A percentile compares a stretch with the other conserved stretches of the same genome.
These are phyloP conservation scores for Typha latifolia DNA, from an alignment of 176 grass and related monocot species.

Conservation along the genomic window DNA sequence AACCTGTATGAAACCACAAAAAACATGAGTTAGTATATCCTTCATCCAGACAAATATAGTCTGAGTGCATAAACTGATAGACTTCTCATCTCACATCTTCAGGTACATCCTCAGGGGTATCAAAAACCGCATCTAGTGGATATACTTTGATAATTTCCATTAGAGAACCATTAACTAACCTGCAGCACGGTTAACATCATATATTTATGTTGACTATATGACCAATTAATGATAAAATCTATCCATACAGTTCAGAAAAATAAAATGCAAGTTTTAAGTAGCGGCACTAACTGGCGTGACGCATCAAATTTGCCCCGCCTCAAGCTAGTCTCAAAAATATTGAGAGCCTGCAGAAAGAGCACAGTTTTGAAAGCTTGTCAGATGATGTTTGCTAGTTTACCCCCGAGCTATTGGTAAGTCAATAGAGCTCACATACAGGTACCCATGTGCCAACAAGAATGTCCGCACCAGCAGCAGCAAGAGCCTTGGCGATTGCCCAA, in stretches of 20 bases:
- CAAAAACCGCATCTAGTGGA: conserved; percentile 90
- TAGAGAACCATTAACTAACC: conserved; percentile 81
- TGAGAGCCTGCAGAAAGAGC: conserved; percentile 21
- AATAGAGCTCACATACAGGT: conserved; percentile 50
- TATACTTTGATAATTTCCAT: conserved; percentile 95
- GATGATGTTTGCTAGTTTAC: background rate
- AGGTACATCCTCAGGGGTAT: conserved; percentile 77
- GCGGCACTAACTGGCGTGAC: conserved; percentile 26
- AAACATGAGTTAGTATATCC: background rate
- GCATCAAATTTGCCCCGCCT: conserved; percentile 36
- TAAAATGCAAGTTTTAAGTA: background rate
- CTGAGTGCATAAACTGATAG: background rate
- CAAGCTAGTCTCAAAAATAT: conserved; percentile 36
- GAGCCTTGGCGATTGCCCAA: conserved; percentile 94
- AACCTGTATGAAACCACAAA: conserved; percentile 33
- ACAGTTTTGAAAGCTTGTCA: conserved; percentile 13
- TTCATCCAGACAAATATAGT: background rate
- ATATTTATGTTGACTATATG: background rate
- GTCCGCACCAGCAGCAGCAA: conserved; percentile 91
- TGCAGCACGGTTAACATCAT: conserved; percentile 4
- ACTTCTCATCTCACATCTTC: conserved; percentile 54
- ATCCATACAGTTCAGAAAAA: background rate
- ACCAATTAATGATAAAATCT: background rate
- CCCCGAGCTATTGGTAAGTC: background rate
- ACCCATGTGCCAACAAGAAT: conserved; percentile 99